Base-by-base conservation (phyloP, 371 early-diverging fungal genomes). In the Mucor piriformis region DNA sequence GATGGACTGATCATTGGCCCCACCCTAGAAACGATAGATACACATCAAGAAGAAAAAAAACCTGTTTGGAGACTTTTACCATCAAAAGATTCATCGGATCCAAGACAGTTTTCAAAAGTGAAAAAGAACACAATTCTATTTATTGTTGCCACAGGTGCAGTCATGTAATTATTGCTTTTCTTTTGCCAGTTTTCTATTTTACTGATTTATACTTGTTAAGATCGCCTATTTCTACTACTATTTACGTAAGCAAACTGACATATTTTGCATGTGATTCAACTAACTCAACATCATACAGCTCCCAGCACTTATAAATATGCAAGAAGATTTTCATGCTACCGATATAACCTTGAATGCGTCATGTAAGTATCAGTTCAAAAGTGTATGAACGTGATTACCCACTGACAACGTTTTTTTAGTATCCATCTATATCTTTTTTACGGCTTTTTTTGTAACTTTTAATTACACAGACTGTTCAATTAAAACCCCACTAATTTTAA, bases 311-410 rank as follows among this genome's bases (percentile, higher is more conserved):
- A 51, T 67, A n/a, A 53, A 52, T 4, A 76, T 76, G 63, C 72
- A 76, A 66, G 15, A 61, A 8, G 67, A 61, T 2, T 63, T 76
- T 40, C n/a, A 76, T 23, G 70, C 79, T 1, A 64, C 65, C 2
- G 74, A 63, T 35, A 79, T 72, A 16, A 54, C 62, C 3, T 66
- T 79, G 49, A 79, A 79, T 64, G 74, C 74, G n/a, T 70, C 76
- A 25, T 47, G 73, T 73, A 64, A 54, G 48, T 13, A 15, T 5
- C 3, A 11, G 3, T 34, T 18, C 7, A 38, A 6, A 15, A 24
- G 37, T 42, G 0, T 29, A 20, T 42, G n/a, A 32, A 21, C 13
- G 24, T 27, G 16, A 34, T 16, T 4, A 46, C 58, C 51, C 43
- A 62, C 29, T 29, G 29, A 29, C 29, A 29, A 29, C 29, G 5